Evolutionary conservation across 495 filamentous ascomycete genomes (phyloP).

Genomic region (Xanthoparmelia taractica): DNA sequence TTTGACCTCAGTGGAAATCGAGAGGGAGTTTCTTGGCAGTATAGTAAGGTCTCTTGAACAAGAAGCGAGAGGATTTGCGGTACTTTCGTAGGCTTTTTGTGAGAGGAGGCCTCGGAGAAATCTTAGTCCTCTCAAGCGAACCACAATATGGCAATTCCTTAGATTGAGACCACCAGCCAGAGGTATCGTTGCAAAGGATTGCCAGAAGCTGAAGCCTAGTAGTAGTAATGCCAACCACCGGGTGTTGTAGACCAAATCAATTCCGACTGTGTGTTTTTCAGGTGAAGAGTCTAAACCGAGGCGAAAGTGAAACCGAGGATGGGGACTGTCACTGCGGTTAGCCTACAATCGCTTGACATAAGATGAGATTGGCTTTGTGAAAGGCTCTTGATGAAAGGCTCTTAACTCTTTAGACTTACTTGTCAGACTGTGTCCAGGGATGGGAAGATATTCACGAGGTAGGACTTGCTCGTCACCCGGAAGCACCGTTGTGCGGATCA

Average conservation of each 20-base stretch:
- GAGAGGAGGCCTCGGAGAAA: background rate
- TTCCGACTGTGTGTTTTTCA: background rate
- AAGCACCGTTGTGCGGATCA: constrained; percentile 9
- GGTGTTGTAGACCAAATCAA: background rate
- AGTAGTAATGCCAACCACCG: background rate
- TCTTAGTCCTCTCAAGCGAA: background rate
- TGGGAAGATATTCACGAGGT: background rate
- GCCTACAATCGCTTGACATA: background rate
- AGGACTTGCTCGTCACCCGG: background rate
- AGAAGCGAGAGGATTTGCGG: background rate
- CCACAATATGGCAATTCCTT: background rate
- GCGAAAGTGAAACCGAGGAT: constrained; percentile 3
- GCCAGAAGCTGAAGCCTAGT: background rate
- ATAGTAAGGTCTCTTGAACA: background rate
- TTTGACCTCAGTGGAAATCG: background rate
- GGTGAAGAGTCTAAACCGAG: background rate
- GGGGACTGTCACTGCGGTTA: background rate
- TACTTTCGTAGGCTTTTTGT: background rate
- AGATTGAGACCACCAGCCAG: background rate
- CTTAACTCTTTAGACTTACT: background rate
- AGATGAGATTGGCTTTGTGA: no score
- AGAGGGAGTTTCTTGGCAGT: background rate
- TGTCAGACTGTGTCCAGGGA: background rate
- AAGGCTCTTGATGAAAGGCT: background rate
- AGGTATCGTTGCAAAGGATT: background rate